Base-by-base conservation (phyloP, 2,329 filamentous ascomycete genomes). In the Bertia moriformis region DNA sequence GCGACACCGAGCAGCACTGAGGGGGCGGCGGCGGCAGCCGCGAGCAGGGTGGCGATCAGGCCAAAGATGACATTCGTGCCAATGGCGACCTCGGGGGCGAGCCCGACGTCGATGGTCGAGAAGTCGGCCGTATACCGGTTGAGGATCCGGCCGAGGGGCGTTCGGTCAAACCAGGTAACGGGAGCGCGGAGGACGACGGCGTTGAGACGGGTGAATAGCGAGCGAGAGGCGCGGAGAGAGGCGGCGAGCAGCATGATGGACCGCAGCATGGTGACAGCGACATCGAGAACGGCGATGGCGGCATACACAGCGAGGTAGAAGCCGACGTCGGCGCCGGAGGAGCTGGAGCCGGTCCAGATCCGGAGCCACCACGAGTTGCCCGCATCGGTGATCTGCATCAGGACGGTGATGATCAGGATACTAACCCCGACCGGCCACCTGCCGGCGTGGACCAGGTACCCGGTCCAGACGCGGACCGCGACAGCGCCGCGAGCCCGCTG, bases 61-160 rank as follows among this genome's bases (percentile, higher is more conserved):
- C 71, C 66, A 29, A 88, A 61, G 10, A 71, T 48, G n/a, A 75
- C 69, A 48, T 69, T 69, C 17, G 72, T 58, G 20, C 74, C 67
- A 46, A 77, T 74, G 4, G 66, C 68, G 44, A 85, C 54, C 38
- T 82, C 72, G 46, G 71, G 69, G 4, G 76, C 71, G 38, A 87
- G 60, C 24, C 72, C 66, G 4, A 71, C 76, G 56, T 89, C 83
- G 38, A 88, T 71, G 30, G 76, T 68, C 47, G 78, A 74, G 55
- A 89, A 87, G 56, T 89, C 83, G 3, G 78, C 66, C 0, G 82
- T 85, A 53, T 88, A 85, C 2, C 83, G 70, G 57, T 89, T 89
- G 15, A 88, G 62, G 27, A 88, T 73, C 36, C 83, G 72, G 2
- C 83, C 83, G 1, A 86, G 64, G 0, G 84, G 84, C 0, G 86